Conservation (phyloP, 257 asterid species). For the Linderniella brevidens region DNA sequence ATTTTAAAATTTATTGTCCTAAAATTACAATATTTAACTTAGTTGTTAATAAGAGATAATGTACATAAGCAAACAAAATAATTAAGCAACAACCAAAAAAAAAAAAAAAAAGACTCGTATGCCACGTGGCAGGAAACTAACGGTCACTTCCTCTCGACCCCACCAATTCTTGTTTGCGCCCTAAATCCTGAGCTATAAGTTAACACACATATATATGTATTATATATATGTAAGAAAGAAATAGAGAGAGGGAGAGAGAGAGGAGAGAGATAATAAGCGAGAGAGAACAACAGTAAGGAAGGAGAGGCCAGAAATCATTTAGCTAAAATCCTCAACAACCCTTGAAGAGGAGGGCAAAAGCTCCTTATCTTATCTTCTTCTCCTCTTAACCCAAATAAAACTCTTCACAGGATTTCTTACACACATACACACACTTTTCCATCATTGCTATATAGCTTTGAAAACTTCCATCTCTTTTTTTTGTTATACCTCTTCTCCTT, state of each 20-base stretch:
- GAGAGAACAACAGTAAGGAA: slow-evolving; percentile 17
- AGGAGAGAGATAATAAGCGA: neutral
- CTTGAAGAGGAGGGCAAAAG: slow-evolving; percentile 16
- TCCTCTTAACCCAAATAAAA: slow-evolving; percentile 10
- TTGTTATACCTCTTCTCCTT: too few relatives aligned
- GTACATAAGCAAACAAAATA: too few relatives aligned
- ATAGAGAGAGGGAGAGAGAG: neutral
- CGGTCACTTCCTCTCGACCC: slow-evolving; percentile 15
- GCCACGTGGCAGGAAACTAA: slow-evolving; percentile 34
- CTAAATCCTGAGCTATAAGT: too few relatives aligned
- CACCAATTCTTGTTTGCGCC: slow-evolving; percentile 11
- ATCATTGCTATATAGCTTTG: too few relatives aligned
- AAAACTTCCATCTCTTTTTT: too few relatives aligned
- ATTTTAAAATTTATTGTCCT: too few relatives aligned
- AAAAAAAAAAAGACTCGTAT: too few relatives aligned
- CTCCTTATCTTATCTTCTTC: slow-evolving; percentile 38
- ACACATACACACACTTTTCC: too few relatives aligned
- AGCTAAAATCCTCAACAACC: slow-evolving; percentile 21
- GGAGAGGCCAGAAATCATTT: slow-evolving; percentile 57
- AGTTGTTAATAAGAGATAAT: too few relatives aligned
- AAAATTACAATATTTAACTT: too few relatives aligned
- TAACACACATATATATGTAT: neutral
- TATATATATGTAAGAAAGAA: slow-evolving; percentile 11
- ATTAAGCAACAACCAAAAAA: neutral
- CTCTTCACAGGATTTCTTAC: too few relatives aligned